Evolutionary conservation across 192 early-diverging fungal species (phyloP), one percentile per base, ranked within the genome.

Genomic region (Endogone sp.): DNA sequence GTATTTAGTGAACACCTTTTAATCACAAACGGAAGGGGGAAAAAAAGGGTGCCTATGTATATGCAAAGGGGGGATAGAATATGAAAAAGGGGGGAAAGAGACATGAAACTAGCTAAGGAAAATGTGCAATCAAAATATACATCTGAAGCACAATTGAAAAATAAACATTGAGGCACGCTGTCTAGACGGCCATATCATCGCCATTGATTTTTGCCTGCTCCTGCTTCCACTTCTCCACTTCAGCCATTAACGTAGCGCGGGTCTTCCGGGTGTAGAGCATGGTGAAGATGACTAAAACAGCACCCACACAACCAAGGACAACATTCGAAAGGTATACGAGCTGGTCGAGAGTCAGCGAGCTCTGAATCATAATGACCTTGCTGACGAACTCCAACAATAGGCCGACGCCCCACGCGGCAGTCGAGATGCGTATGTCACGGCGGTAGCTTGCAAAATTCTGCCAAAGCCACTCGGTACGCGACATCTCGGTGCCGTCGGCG

Each of bases 381-480:
- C 71, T 59, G 37, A 79, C 60, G 68, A 79, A 79, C 23, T 69
- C 32, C 28, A 63, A 24, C 28, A 79, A 30, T 2, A 79, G 49
- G 10, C 69, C 65, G 2, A 63, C 24, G 0, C 72, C 77, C 77
- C 77, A 79, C 4, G 60, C 57, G 26, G 66, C 66, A 24, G 72
- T 79, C 66, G 74, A 68, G 11, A 79, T 60, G 26, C 77, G 49
- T 69, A 74, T 74, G 61, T 74, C 72, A 44, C 37, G 65, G 30
- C 77, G 62, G 23, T 62, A 23, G 61, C 68, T 60, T 37, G 32
- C 57, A 55, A 66, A 68, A 58, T 63, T 69, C 49, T 71, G 60
- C 70, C 69, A 76, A 54, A 62, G 60, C 56, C 71, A 76, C 4
- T 68, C 75, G n/a, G 70, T 37, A 16, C 59, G 27, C 20, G 22